phyloP scores from a whole-genome alignment of 83 land plant species.

The Picea mariana region DNA sequence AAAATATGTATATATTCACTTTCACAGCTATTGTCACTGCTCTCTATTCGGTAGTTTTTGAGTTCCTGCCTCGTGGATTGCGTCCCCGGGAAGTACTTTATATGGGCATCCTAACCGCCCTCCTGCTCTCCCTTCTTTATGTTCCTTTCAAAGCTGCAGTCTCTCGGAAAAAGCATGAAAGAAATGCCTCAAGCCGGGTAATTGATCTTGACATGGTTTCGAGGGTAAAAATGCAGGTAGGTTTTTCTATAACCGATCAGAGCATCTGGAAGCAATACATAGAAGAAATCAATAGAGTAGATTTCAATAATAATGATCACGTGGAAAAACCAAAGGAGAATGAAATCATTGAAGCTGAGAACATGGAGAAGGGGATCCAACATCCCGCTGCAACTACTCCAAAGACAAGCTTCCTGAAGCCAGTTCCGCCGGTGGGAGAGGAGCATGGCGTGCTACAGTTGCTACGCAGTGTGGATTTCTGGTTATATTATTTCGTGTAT shows the following conservation, averaged over 20 bases:
- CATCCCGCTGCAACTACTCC: no score
- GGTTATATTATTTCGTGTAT: slow-evolving; percentile 53
- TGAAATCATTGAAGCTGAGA: background rate
- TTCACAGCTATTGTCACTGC: background rate
- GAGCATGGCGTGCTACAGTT: slow-evolving; percentile 39
- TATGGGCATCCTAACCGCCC: background rate
- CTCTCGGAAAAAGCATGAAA: background rate
- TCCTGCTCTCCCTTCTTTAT: background rate
- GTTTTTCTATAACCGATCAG: background rate
- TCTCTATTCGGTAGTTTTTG: background rate
- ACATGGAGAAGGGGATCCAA: background rate
- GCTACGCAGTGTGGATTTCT: slow-evolving; percentile 42
- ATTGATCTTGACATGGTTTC: background rate
- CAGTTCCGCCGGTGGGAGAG: slow-evolving; percentile 31
- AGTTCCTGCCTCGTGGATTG: slow-evolving; percentile 2
- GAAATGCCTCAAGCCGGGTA: background rate
- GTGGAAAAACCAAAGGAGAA: background rate
- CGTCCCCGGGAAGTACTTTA: background rate
- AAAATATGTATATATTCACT: slow-evolving; percentile 6
- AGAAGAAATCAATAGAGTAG: background rate
- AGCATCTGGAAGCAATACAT: background rate
- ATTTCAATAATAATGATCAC: background rate
- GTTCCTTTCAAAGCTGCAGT: background rate
- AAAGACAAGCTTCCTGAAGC: background rate
- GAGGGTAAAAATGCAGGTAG: no score